A percentile compares a stretch with the other conserved stretches of the same genome.
Conservation (phyloP, 1,284 basidiomycete genomes). For the Fomitopsis palustris region DNA sequence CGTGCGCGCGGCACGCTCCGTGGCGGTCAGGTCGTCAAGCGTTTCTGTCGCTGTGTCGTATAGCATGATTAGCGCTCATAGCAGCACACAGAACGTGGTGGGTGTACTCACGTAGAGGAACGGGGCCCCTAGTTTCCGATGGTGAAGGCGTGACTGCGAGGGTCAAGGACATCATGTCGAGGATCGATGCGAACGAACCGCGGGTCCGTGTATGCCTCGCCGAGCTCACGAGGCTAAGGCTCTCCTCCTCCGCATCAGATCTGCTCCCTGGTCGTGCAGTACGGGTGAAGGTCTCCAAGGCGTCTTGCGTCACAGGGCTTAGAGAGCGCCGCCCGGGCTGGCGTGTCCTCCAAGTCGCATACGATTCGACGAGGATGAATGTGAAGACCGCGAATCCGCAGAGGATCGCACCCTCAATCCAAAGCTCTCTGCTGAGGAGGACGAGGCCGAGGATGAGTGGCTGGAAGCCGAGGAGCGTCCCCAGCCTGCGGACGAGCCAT, state of each 20-base stretch:
- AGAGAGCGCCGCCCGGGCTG: slow-evolving; percentile 45
- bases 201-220: slow-evolving; percentile 41
- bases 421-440: slow-evolving; percentile 59
- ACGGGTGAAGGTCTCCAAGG: slow-evolving; percentile 49
- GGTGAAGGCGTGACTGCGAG: slow-evolving; percentile 66
- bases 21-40: slow-evolving; percentile 73
- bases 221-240: slow-evolving; percentile 49
- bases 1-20: slow-evolving; percentile 72
- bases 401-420: slow-evolving; percentile 68
- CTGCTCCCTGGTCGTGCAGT: slow-evolving; percentile 36
- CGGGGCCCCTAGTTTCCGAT: slow-evolving; percentile 50
- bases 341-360: slow-evolving; percentile 46
- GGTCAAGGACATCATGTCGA: slow-evolving; percentile 79
- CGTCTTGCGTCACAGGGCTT: slow-evolving; percentile 54
- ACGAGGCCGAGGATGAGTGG: slow-evolving; percentile 73
- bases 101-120: slow-evolving; percentile 58
- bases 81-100: neutral
- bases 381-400: slow-evolving; percentile 51
- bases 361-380: slow-evolving; percentile 55
- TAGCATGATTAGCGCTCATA: slow-evolving; percentile 2
- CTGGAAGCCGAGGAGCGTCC: slow-evolving; percentile 62
- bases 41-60: slow-evolving; percentile 57
- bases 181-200: slow-evolving; percentile 69
- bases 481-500: slow-evolving; percentile 71
- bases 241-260: slow-evolving; percentile 45